Conservation (phyloP, 345 rosid genomes). For the Lepidium sativum region DNA sequence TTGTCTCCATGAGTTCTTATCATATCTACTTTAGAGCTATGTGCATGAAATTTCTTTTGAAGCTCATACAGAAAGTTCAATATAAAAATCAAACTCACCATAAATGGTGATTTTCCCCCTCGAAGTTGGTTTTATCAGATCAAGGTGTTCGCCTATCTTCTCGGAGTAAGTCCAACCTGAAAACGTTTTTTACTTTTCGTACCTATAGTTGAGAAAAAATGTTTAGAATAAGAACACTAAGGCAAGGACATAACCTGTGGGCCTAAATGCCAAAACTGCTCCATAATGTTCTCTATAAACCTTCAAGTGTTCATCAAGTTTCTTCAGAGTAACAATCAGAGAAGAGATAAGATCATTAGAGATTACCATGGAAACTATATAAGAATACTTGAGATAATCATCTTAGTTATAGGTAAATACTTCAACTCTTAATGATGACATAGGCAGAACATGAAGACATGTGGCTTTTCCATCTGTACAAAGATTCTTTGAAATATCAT, state of each 20-base stretch:
- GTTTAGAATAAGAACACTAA: neutral
- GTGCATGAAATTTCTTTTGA: neutral
- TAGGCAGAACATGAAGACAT: constrained; percentile 63
- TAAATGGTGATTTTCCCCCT: constrained; percentile 57
- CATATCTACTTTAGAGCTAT: neutral
- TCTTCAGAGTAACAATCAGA: constrained; percentile 25
- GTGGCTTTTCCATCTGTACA: constrained; percentile 54
- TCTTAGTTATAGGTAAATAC: constrained; percentile 27
- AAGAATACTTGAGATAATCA: neutral
- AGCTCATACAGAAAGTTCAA: too few species aligned
- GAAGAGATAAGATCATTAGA: neutral
- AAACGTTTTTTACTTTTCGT: neutral
- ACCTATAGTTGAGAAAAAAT: neutral
- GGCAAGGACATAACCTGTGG: constrained; percentile 46
- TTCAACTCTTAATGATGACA: constrained; percentile 55
- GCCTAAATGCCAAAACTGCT: constrained; percentile 64
- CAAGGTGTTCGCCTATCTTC: constrained; percentile 47
- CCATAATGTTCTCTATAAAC: constrained; percentile 34
- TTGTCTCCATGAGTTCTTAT: neutral
- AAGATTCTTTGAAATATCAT: constrained; percentile 53
- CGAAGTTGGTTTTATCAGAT: constrained; percentile 50
- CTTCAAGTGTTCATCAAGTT: constrained; percentile 45
- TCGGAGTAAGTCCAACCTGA: constrained; percentile 80
- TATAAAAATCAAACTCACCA: constrained; percentile 42
- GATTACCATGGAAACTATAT: neutral